Conservation (phyloP, 768 basidiomycete species). For the Russula virescens region DNA sequence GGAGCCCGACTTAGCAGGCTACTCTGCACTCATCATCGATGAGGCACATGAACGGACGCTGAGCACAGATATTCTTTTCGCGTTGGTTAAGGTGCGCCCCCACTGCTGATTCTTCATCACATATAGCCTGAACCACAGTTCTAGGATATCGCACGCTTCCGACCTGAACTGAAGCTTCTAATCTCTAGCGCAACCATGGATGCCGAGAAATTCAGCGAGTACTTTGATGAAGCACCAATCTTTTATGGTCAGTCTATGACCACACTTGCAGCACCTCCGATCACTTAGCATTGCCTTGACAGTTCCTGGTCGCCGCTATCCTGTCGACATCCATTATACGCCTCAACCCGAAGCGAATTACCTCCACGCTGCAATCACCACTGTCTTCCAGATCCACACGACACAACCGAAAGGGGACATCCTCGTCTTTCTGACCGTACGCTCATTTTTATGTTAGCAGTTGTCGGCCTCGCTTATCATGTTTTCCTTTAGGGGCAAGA, state of each 20-base stretch:
- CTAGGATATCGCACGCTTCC: conserved; percentile 93
- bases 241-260: conserved; percentile 65
- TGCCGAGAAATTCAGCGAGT: conserved; percentile 95
- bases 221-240: conserved; percentile 94
- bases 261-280: neutral
- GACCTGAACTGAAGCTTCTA: conserved; percentile 87
- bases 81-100: conserved; percentile 88
- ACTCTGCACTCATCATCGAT: conserved; percentile 93
- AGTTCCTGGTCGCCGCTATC: conserved; percentile 97
- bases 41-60: conserved; percentile 98
- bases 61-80: conserved; percentile 97
- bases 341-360: conserved; percentile 99
- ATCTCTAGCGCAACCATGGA: conserved; percentile 98
- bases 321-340: conserved; percentile 98
- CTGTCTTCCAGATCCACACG: conserved; percentile 98
- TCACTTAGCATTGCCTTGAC: conserved; percentile 4
- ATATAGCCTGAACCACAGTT: conserved; percentile 28
- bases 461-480: conserved; percentile 9
- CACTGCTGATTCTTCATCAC: conserved; percentile 12
- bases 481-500: conserved; percentile 76
- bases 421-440: conserved; percentile 90
- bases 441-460: conserved; percentile 26
- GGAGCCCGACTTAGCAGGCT: conserved; percentile 93
- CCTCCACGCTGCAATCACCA: conserved; percentile 96
- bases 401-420: conserved; percentile 98